Conservation (phyloP, 2,329 filamentous ascomycete species). For the Venturia aucupariae region DNA sequence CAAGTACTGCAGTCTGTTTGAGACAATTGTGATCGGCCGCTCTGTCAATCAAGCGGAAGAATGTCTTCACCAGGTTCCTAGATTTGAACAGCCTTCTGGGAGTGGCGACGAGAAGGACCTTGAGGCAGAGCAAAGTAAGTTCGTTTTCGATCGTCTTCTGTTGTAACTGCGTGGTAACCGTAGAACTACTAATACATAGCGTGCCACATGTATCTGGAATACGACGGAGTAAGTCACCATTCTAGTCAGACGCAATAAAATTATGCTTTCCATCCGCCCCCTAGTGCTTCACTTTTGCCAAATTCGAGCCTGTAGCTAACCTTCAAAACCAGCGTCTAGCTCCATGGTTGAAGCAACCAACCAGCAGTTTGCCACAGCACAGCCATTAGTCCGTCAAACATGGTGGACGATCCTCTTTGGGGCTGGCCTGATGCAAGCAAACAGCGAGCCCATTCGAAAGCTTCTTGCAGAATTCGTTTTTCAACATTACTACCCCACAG, state of each 20-base stretch:
- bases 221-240: too few species aligned
- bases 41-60: conserved; percentile 41
- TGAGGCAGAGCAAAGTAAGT: conserved; percentile 18
- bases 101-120: conserved; percentile 12
- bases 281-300: background rate
- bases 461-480: conserved; percentile 9
- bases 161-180: too few species aligned
- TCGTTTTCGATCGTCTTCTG: conserved; percentile 16
- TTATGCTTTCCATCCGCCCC: background rate
- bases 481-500: conserved; percentile 9
- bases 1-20: conserved; percentile 36
- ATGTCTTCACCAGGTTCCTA: conserved; percentile 23
- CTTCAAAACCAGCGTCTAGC: background rate
- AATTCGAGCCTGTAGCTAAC: background rate
- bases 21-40: conserved; percentile 39
- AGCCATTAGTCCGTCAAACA: background rate
- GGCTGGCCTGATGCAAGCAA: conserved; percentile 1
- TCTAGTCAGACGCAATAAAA: background rate
- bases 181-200: too few species aligned
- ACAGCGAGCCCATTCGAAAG: conserved; percentile 13
- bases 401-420: conserved; percentile 13
- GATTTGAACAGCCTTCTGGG: background rate
- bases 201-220: too few species aligned
- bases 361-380: too few species aligned
- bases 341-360: background rate